Conservation (phyloP, 148 eudicot genomes). For the Chenopodium berlandieri region DNA sequence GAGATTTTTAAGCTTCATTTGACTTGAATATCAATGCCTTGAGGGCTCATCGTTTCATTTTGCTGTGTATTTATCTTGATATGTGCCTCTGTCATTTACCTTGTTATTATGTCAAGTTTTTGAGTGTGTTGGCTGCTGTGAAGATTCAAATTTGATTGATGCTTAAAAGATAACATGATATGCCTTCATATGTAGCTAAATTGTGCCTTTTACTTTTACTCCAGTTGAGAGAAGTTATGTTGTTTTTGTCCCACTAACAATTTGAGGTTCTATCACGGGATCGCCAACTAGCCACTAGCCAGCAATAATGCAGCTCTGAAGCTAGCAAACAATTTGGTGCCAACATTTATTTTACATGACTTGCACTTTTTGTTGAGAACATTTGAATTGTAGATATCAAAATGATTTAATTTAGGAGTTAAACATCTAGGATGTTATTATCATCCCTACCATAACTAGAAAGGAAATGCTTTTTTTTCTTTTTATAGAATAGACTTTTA, state of each 20-base stretch:
- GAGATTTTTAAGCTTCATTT: conserved; percentile 1
- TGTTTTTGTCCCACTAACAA: neutral
- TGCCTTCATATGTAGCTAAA: neutral
- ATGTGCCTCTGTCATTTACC: neutral
- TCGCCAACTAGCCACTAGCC: neutral
- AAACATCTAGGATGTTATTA: too few species aligned
- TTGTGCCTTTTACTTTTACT: neutral
- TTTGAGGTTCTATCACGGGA: neutral
- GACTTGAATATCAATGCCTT: conserved; percentile 2
- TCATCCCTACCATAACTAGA: too few species aligned
- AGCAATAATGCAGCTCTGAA: neutral
- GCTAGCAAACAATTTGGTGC: neutral
- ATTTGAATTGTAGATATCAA: neutral
- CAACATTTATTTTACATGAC: neutral
- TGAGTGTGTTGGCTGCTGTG: neutral
- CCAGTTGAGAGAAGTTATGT: neutral
- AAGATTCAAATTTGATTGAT: neutral
- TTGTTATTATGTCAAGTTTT: neutral
- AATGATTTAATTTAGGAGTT: too few species aligned
- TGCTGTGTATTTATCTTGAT: neutral
- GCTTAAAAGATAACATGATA: neutral
- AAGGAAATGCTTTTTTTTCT: too few species aligned
- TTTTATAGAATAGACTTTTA: too few species aligned
- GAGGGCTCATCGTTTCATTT: conserved; percentile 4
- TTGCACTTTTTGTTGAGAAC: neutral